These are phyloP conservation scores for Barnettozyma botsteinii DNA, from an alignment of 805 yeast genomes.

Conservation along the genomic window DNA sequence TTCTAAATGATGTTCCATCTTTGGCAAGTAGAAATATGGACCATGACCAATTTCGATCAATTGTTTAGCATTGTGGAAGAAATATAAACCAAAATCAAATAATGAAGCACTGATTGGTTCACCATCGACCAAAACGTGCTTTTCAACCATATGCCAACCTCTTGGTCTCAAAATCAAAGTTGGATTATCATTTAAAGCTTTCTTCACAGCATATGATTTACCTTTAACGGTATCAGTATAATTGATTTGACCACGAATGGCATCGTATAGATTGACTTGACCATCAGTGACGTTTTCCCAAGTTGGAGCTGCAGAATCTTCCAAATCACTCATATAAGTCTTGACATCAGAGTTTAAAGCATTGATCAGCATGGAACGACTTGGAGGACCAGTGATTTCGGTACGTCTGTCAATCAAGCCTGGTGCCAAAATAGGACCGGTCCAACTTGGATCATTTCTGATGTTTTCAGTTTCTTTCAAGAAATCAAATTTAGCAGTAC, in stretches of 20 bases:
- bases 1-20: conserved; percentile 82
- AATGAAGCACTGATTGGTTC: conserved; percentile 78
- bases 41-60: conserved; percentile 62
- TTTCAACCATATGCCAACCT: conserved; percentile 83
- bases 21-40: conserved; percentile 78
- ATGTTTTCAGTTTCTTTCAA: conserved; percentile 60
- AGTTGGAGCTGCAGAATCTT: conserved; percentile 83
- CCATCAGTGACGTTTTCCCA: conserved; percentile 78
- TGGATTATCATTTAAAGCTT: conserved; percentile 47
- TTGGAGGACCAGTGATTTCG: conserved; percentile 85
- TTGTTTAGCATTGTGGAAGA: conserved; percentile 67
- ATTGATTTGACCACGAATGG: conserved; percentile 60
- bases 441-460: conserved; percentile 71
- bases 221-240: conserved; percentile 42
- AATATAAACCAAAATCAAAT: conserved; percentile 74
- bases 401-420: conserved; percentile 70
- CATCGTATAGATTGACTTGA: conserved; percentile 74
- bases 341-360: conserved; percentile 75
- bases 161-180: conserved; percentile 81
- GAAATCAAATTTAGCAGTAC: conserved; percentile 41
- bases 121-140: conserved; percentile 63
- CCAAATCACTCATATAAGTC: conserved; percentile 83
- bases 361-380: conserved; percentile 76
- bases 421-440: conserved; percentile 65
- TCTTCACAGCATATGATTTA: conserved; percentile 26